phyloP scores from a whole-genome alignment of 495 filamentous ascomycete species.

The Lasiosphaeria miniovina region DNA sequence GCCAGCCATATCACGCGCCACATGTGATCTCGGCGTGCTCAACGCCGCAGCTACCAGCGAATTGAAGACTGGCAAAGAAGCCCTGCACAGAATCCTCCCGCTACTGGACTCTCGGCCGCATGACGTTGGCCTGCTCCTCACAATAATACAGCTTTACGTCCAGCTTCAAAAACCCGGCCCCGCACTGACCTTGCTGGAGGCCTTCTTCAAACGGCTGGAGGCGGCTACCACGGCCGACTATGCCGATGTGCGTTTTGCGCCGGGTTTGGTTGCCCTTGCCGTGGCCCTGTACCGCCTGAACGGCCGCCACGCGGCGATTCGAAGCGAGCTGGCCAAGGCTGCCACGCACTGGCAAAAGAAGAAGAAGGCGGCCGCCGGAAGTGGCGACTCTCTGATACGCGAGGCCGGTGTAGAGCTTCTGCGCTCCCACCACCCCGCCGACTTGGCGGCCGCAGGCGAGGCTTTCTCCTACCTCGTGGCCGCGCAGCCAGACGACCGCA shows the following conservation, averaged over 20 bases:
- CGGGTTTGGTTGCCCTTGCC: slow-evolving; percentile 79
- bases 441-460: slow-evolving; percentile 65
- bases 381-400: slow-evolving; percentile 59
- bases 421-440: slow-evolving; percentile 62
- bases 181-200: slow-evolving; percentile 72
- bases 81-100: slow-evolving; percentile 68
- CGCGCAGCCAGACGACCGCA: slow-evolving; percentile 58
- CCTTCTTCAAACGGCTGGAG: slow-evolving; percentile 71
- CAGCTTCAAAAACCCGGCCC: slow-evolving; percentile 68
- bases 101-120: slow-evolving; percentile 73
- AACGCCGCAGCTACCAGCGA: slow-evolving; percentile 75
- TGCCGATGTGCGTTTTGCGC: slow-evolving; percentile 71
- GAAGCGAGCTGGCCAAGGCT: slow-evolving; percentile 71
- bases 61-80: slow-evolving; percentile 60
- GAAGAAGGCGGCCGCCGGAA: slow-evolving; percentile 41
- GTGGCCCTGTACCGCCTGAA: slow-evolving; percentile 78
- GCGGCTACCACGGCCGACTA: slow-evolving; percentile 54
- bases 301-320: slow-evolving; percentile 70
- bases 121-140: slow-evolving; percentile 81
- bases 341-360: slow-evolving; percentile 71
- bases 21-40: slow-evolving; percentile 67
- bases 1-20: slow-evolving; percentile 53
- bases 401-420: slow-evolving; percentile 79
- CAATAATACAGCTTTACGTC: slow-evolving; percentile 81
- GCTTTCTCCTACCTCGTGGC: slow-evolving; percentile 69